Base-by-base conservation (phyloP, 148 eudicot genomes). In the Rhododendron molle region DNA sequence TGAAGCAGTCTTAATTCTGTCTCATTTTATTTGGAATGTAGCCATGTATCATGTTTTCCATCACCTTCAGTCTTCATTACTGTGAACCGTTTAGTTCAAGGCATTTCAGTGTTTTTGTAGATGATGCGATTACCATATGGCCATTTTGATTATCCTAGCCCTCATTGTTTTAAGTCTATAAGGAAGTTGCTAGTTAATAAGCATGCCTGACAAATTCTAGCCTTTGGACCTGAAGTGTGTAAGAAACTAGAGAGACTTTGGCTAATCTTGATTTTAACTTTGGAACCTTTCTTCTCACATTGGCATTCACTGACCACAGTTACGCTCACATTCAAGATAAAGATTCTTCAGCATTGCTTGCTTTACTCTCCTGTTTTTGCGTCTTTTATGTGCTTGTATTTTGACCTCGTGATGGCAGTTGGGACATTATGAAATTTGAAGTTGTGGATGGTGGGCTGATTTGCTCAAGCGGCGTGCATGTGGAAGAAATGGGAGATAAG, bases 401-500 rank as follows among this genome's bases (percentile, higher is more conserved):
- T 38, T 76, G 44, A 77, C 84, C 43, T 83, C 44, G 34, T 7
- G 69, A 10, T 87, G 90, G 78, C 91, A 96, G 98, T 85, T 98
- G 99, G 78, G 90, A 90, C 73, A 97, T 97, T 54, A 86, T 87
- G 58, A 87, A 94, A 73, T 91, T 95, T 86, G 98, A 97, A 88
- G 96, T 97, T 73, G 99, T 93, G 69, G 96, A 97, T 86, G 98
- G 99, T 47, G 98, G 98, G 78, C 92, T 97, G 60, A 92, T 97
- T 89, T 97, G 99, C 94, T 97, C 99, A 10, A 97, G 99, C 49
- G 99, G 99, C 81, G 98, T 97, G 73, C 96, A 85, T 83, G 98
- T 97, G 49, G 98, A 97, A 90, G 99, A 97, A 89, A 95, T 97
- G 98, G 99, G 99, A 85, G 98, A 97, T 88, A 95, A 94, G 86